Conservation (phyloP, 805 yeast genomes). For the Myxozyma sirexii region DNA sequence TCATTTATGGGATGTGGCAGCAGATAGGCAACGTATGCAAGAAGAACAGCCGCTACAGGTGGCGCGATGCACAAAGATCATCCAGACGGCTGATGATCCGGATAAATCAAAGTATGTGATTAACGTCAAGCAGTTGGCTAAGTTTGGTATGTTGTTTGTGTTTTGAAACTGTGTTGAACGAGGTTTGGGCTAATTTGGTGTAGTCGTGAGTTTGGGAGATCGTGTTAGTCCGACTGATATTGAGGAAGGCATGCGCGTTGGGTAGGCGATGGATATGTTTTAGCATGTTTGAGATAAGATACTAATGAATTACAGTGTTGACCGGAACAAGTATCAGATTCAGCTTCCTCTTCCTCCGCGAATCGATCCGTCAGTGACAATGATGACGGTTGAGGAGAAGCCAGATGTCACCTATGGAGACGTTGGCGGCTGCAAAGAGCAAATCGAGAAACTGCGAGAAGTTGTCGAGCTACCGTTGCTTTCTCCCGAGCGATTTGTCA, state of each 20-base stretch:
- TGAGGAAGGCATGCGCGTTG: constrained; percentile 99
- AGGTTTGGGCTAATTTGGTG: not conserved
- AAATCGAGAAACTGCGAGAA: constrained; percentile 92
- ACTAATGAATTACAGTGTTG: constrained; percentile 58
- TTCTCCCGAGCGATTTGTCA: constrained; percentile 95
- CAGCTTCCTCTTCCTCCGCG: constrained; percentile 97
- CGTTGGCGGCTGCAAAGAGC: constrained; percentile 98
- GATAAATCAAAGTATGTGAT: constrained; percentile 91
- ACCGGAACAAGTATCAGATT: constrained; percentile 93
- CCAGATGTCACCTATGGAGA: constrained; percentile 99
- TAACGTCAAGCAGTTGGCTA: constrained; percentile 96
- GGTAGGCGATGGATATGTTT: constrained; percentile 67
- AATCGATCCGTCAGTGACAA: constrained; percentile 96
- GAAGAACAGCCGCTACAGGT: constrained; percentile 97
- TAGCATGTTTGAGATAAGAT: too few species aligned
- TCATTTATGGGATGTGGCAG: constrained; percentile 95
- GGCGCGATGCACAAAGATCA: constrained; percentile 97
- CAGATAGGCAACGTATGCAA: constrained; percentile 89
- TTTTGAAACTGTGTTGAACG: not conserved
- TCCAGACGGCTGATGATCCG: constrained; percentile 59
- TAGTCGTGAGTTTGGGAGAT: constrained; percentile 91
- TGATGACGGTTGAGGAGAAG: constrained; percentile 99
- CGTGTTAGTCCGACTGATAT: constrained; percentile 97
- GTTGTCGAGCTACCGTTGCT: constrained; percentile 92
- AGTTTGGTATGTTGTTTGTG: constrained; percentile 52